phyloP scores from a whole-genome alignment of 1,139 yeast species.

The Barnettozyma hawaiiensis region DNA sequence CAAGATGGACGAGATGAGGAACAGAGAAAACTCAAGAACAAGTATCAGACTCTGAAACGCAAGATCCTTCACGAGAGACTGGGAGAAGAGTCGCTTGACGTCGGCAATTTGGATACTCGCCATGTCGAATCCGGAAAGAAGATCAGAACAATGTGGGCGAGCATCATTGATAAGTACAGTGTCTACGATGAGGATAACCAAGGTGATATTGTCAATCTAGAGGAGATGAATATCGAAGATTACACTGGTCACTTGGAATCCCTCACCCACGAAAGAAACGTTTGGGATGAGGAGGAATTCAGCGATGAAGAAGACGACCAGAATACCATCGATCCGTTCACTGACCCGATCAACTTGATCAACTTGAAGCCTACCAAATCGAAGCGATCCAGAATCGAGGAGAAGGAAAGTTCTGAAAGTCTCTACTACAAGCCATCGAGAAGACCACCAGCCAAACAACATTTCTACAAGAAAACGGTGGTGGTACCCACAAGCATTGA shows the following conservation, averaged over 20 bases:
- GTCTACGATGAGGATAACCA: slow-evolving; percentile 42
- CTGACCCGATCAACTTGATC: slow-evolving; percentile 1
- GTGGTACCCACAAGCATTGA: neutral
- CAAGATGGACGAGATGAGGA: slow-evolving; percentile 9
- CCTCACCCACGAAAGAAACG: slow-evolving; percentile 9
- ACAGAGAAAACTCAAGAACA: slow-evolving; percentile 8
- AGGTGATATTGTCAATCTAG: slow-evolving; percentile 59
- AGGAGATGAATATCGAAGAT: slow-evolving; percentile 46
- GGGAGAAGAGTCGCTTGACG: slow-evolving; percentile 1
- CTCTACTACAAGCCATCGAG: slow-evolving; percentile 16
- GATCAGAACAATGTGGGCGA: slow-evolving; percentile 38
- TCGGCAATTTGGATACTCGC: slow-evolving; percentile 4
- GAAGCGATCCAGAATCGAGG: neutral
- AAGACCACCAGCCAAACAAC: slow-evolving; percentile 25
- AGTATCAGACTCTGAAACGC: slow-evolving; percentile 8
- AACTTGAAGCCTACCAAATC: slow-evolving; percentile 1
- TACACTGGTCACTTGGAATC: slow-evolving; percentile 50
- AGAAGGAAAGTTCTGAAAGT: slow-evolving; percentile 26
- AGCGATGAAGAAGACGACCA: slow-evolving; percentile 5
- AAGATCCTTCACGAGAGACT: slow-evolving; percentile 2
- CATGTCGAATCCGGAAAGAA: slow-evolving; percentile 20
- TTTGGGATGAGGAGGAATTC: slow-evolving; percentile 16
- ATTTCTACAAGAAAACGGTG: neutral
- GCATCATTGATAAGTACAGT: slow-evolving; percentile 49
- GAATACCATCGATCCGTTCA: slow-evolving; percentile 7